Percentiles rank a stretch among this genome's conserved stretches.
Conservation (phyloP, 257 asterid species). For the Orobanche coerulescens region DNA sequence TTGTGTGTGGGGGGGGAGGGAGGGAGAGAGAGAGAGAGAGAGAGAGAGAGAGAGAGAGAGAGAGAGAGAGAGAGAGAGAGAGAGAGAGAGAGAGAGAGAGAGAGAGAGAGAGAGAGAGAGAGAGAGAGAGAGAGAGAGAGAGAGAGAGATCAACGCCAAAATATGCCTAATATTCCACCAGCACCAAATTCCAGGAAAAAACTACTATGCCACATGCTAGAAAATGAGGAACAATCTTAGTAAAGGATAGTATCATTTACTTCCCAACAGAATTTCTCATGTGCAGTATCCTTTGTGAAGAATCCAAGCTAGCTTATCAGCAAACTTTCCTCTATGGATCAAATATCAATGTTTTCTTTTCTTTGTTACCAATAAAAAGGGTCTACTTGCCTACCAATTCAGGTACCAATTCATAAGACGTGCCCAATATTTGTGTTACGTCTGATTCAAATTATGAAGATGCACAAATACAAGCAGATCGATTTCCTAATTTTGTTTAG, state of each 20-base stretch:
- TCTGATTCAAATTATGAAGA: not conserved
- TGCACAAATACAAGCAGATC: not conserved
- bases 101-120: not conserved
- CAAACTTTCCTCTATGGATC: slow-evolving; percentile 16
- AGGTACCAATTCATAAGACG: not conserved
- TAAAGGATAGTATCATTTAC: slow-evolving; percentile 19
- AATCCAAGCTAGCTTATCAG: slow-evolving; percentile 26
- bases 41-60: not conserved
- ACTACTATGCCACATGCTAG: slow-evolving; percentile 20
- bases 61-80: not conserved
- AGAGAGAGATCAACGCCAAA: slow-evolving; percentile 17
- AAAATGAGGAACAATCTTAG: slow-evolving; percentile 19
- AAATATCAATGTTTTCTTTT: slow-evolving; percentile 24
- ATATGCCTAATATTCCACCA: slow-evolving; percentile 27
- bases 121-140: not conserved
- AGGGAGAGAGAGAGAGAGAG: not conserved
- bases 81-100: not conserved
- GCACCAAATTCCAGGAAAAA: slow-evolving; percentile 22
- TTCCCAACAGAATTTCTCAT: slow-evolving; percentile 30
- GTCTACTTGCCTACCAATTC: slow-evolving; percentile 6
- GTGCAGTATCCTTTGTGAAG: slow-evolving; percentile 25
- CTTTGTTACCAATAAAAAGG: slow-evolving; percentile 20
- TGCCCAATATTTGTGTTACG: not conserved
- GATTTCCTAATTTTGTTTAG: not conserved
- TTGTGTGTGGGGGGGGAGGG: not conserved